Percentiles rank a stretch among this genome's conserved stretches.
Evolutionary conservation across 352 stramenopile species (phyloP).

Genomic region (Phytophthora ramorum): DNA sequence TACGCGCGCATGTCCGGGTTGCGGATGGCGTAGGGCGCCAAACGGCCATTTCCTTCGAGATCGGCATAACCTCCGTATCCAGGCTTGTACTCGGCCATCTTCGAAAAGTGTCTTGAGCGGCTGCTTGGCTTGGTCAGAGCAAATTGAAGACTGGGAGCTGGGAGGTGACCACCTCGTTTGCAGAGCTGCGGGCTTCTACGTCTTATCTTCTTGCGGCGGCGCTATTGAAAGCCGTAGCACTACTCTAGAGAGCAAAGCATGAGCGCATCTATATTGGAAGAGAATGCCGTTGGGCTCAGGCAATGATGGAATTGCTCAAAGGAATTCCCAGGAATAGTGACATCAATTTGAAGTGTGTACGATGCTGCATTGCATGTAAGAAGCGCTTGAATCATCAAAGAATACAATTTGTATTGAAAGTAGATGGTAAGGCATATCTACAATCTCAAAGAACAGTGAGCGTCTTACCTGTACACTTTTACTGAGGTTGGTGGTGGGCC

Average conservation of each 20-base stretch:
- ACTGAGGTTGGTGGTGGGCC: conserved; percentile 27
- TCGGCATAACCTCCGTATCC: conserved; percentile 31
- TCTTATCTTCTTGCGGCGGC: conserved; percentile 21
- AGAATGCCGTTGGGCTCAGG: conserved; percentile 10
- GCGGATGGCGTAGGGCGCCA: conserved; percentile 18
- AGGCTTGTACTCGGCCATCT: conserved; percentile 38
- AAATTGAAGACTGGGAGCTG: conserved; percentile 31
- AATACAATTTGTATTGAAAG: conserved; percentile 22
- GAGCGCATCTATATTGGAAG: conserved; percentile 3
- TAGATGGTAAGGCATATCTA: conserved; percentile 6
- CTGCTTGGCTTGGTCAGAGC: conserved; percentile 11
- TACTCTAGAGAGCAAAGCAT: not conserved
- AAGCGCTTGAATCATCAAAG: not conserved
- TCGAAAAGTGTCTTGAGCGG: conserved; percentile 19
- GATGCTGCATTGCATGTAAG: too few species aligned
- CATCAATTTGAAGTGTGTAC: not conserved
- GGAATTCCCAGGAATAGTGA: not conserved
- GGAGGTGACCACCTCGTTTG: not conserved
- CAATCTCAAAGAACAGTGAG: not conserved
- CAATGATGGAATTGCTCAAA: not conserved
- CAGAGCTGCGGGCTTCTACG: conserved; percentile 5
- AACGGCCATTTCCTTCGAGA: conserved; percentile 22
- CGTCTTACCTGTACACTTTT: not conserved
- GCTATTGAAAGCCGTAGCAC: conserved; percentile 15
- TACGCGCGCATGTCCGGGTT: conserved; percentile 25